Conservation (phyloP, 768 basidiomycete species). For the Naganishia randhawae region DNA sequence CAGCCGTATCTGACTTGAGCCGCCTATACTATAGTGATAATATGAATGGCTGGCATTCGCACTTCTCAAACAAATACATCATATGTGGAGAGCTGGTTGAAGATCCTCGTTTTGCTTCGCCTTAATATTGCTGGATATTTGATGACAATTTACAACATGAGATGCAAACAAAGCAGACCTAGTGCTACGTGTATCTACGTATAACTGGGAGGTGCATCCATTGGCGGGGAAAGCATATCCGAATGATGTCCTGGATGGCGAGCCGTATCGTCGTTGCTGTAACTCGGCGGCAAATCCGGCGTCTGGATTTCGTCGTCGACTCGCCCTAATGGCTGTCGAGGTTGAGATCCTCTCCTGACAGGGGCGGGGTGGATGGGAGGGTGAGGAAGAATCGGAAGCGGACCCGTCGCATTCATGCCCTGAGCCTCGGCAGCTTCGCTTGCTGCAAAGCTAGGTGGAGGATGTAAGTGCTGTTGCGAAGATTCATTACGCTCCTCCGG, state of each 20-base stretch:
- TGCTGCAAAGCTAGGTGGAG: conserved; percentile 40
- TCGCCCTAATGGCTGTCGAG: background rate
- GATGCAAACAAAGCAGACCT: background rate
- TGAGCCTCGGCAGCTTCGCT: conserved; percentile 40
- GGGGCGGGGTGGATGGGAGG: background rate
- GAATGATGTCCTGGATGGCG: conserved; percentile 5
- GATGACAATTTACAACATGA: background rate
- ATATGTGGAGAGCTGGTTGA: conserved; percentile 83
- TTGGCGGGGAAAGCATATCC: background rate
- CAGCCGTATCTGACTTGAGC: background rate
- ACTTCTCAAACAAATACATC: conserved; percentile 89
- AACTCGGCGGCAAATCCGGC: conserved; percentile 18
- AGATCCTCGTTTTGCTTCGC: conserved; percentile 30
- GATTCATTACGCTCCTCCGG: background rate
- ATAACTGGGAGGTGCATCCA: conserved; percentile 19
- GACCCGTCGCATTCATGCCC: conserved; percentile 25
- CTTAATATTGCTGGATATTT: background rate
- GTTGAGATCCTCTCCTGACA: background rate
- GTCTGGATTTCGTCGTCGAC: background rate
- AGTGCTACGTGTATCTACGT: background rate
- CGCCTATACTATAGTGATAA: conserved; percentile 63
- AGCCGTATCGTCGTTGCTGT: conserved; percentile 11
- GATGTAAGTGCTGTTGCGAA: conserved; percentile 9
- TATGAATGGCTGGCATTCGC: conserved; percentile 92
- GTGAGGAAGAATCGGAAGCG: conserved; percentile 16